Conservation (phyloP, 2,329 filamentous ascomycete species). For the Mariannaea sp. region DNA sequence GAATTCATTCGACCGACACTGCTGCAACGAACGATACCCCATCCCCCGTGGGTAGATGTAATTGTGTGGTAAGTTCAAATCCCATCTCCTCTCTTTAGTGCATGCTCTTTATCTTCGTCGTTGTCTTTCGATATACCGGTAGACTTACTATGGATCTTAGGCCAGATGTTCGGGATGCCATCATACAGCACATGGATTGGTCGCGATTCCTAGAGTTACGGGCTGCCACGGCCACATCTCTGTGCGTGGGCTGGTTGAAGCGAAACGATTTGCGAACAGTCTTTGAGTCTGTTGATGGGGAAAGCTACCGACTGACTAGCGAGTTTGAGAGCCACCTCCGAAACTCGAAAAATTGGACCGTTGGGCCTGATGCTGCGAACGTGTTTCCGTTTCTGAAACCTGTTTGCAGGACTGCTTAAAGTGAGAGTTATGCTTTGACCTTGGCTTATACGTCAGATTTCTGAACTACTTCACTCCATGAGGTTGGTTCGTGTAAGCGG, state of each 20-base stretch:
- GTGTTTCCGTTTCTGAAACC: slow-evolving; percentile 20
- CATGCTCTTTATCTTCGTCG: no score
- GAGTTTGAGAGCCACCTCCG: slow-evolving; percentile 20
- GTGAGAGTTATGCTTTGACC: no score
- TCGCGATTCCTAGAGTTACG: slow-evolving; percentile 21
- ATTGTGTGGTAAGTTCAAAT: slow-evolving; percentile 26
- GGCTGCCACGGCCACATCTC: slow-evolving; percentile 3
- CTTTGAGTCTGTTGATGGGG: slow-evolving; percentile 3
- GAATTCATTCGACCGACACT: slow-evolving; percentile 30
- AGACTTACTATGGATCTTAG: not conserved
- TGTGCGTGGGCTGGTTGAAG: slow-evolving; percentile 20
- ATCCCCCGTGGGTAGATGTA: slow-evolving; percentile 36
- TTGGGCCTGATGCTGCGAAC: slow-evolving; percentile 12
- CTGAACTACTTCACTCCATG: not conserved
- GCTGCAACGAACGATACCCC: slow-evolving; percentile 32
- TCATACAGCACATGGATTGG: slow-evolving; percentile 29
- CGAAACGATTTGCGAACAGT: slow-evolving; percentile 1
- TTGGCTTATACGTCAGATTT: not conserved
- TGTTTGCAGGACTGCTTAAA: slow-evolving; percentile 10
- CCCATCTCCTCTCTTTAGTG: no score
- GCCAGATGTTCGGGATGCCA: slow-evolving; percentile 25
- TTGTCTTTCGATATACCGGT: no score
- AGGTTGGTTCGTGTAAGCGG: not conserved
- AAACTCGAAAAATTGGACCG: slow-evolving; percentile 16
- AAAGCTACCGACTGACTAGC: slow-evolving; percentile 7